phyloP scores from a whole-genome alignment of 331 rosid species.

The Acacia concinna region DNA sequence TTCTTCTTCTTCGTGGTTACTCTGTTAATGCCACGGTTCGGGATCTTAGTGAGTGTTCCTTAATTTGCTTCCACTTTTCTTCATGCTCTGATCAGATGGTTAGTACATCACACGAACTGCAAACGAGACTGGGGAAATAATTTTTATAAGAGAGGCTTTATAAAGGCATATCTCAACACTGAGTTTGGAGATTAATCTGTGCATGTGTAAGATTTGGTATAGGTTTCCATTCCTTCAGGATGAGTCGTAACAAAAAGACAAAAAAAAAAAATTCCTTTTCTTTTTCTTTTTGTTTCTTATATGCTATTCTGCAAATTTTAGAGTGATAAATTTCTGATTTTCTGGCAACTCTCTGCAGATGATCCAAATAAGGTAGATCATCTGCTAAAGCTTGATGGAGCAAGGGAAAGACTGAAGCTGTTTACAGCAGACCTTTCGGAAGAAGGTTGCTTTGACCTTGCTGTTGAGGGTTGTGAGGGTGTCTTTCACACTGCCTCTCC shows the following conservation, averaged over 20 bases:
- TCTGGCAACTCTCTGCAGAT: background rate
- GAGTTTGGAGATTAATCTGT: background rate
- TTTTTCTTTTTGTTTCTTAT: background rate
- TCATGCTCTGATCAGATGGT: background rate
- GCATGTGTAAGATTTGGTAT: background rate
- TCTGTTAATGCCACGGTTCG: slow-evolving; percentile 1
- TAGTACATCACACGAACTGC: background rate
- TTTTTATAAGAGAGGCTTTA: background rate
- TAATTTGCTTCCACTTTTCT: background rate
- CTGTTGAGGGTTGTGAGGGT: slow-evolving; percentile 49
- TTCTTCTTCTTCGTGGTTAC: slow-evolving; percentile 14
- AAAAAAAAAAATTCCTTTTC: too few relatives aligned
- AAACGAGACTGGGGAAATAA: background rate
- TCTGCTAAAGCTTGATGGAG: slow-evolving; percentile 52
- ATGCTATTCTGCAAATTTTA: background rate
- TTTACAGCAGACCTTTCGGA: background rate
- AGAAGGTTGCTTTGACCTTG: slow-evolving; percentile 27
- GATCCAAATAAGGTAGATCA: slow-evolving; percentile 44
- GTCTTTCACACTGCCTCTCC: slow-evolving; percentile 67
- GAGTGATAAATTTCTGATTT: background rate
- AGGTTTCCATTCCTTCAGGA: background rate
- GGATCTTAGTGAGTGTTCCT: background rate
- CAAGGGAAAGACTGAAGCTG: background rate
- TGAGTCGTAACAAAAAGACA: too few relatives aligned
- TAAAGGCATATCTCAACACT: too few relatives aligned